Conservation (phyloP, 805 yeast genomes). For the Wickerhamiella australiensis region DNA sequence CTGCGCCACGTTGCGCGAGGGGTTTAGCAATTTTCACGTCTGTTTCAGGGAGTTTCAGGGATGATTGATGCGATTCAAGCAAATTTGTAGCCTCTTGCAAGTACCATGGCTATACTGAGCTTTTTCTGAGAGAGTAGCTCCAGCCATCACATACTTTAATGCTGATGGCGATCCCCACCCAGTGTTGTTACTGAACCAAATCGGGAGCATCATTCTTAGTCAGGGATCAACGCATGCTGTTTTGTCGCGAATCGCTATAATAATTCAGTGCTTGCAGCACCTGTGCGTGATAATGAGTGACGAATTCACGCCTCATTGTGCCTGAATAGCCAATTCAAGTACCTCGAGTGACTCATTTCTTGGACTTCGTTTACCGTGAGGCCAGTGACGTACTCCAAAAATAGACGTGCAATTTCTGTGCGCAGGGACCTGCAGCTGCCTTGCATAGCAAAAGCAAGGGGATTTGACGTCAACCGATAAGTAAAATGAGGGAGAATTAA, state of each 20-base stretch:
- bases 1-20: conserved; percentile 9
- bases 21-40: neutral
- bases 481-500: neutral
- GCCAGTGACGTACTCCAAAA: neutral
- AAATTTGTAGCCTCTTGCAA: too few species aligned
- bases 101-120: too few species aligned
- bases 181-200: neutral
- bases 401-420: neutral
- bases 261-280: neutral
- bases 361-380: too few species aligned
- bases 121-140: too few species aligned
- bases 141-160: too few species aligned
- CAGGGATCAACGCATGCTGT: neutral
- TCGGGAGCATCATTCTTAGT: neutral
- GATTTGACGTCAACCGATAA: neutral
- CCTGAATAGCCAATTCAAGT: too few species aligned
- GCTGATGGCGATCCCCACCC: neutral
- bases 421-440: neutral
- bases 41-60: neutral
- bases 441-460: neutral
- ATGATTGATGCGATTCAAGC: neutral
- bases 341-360: neutral
- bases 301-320: too few species aligned
- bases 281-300: too few species aligned
- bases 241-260: neutral